A percentile compares a stretch with the other conserved stretches of the same genome.
phyloP scores from a whole-genome alignment of 495 filamentous ascomycete genomes.

The Daldinia caldariorum region DNA sequence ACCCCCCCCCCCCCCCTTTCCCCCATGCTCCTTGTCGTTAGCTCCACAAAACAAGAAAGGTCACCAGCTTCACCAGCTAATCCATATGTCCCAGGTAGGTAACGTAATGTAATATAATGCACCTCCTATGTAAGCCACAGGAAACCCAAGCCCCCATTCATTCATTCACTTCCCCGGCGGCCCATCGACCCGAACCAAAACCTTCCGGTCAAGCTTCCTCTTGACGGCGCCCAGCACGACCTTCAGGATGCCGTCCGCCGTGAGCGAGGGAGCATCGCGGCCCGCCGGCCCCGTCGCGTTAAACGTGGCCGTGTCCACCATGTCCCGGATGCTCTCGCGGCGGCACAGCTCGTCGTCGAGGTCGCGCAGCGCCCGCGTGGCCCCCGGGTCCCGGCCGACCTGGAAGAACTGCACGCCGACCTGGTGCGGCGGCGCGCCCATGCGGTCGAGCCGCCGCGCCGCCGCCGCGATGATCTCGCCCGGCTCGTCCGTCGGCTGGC shows the following conservation, averaged over 20 bases:
- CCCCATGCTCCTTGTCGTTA: no score
- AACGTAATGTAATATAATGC: no score
- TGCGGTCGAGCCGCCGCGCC: conserved; percentile 75
- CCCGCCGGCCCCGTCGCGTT: conserved; percentile 52
- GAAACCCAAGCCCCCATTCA: no score
- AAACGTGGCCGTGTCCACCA: conserved; percentile 93
- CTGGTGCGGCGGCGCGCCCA: conserved; percentile 82
- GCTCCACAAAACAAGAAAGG: no score
- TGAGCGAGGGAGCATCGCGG: conserved; percentile 47
- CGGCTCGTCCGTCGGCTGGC: conserved; percentile 81
- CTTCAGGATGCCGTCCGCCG: conserved; percentile 79
- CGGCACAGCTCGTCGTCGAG: conserved; percentile 80
- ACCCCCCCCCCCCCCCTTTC: no score
- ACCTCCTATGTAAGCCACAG: no score
- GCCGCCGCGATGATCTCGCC: conserved; percentile 73
- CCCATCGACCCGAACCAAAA: conserved; percentile 29
- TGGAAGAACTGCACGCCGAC: conserved; percentile 98
- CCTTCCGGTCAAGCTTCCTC: conserved; percentile 65
- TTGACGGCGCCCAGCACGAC: conserved; percentile 81
- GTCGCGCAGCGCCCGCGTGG: conserved; percentile 70
- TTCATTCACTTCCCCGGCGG: background rate
- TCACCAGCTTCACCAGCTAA: no score
- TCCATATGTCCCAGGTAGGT: no score
- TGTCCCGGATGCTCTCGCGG: conserved; percentile 74
- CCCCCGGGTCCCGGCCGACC: conserved; percentile 78